These are phyloP conservation scores for Parastagonospora avenae DNA, from an alignment of 2,329 filamentous ascomycete species.

Conservation along the genomic window DNA sequence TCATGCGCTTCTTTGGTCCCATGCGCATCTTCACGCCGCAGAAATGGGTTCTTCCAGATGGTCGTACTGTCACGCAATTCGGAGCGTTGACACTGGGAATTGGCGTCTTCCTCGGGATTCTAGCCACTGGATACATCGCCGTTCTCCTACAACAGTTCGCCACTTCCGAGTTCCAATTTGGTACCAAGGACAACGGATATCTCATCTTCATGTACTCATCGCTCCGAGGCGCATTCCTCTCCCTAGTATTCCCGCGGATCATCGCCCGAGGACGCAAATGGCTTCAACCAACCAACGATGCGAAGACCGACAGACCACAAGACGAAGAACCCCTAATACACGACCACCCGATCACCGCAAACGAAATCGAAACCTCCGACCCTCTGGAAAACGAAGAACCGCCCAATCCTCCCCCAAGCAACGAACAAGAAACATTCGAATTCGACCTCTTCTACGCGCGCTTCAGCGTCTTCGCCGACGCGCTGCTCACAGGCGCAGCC, in stretches of 20 bases:
- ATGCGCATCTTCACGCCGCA: constrained; percentile 66
- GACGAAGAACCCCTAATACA: constrained; percentile 19
- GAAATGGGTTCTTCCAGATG: constrained; percentile 57
- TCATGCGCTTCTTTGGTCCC: constrained; percentile 66
- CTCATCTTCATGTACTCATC: constrained; percentile 54
- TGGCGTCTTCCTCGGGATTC: constrained; percentile 70
- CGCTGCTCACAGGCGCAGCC: constrained; percentile 65
- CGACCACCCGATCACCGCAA: constrained; percentile 32
- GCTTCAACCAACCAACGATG: constrained; percentile 39
- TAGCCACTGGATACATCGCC: constrained; percentile 71
- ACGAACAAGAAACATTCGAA: constrained; percentile 56
- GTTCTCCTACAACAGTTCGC: constrained; percentile 60
- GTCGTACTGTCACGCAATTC: constrained; percentile 60
- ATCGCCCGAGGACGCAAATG: constrained; percentile 50
- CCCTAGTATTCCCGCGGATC: constrained; percentile 52
- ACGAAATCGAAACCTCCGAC: constrained; percentile 52
- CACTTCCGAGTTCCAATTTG: constrained; percentile 53
- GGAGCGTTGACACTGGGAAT: constrained; percentile 67
- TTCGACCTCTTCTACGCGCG: constrained; percentile 73
- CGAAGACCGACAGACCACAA: constrained; percentile 8
- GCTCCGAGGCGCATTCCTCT: constrained; percentile 52
- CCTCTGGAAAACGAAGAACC: constrained; percentile 58
- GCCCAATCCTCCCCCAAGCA: constrained; percentile 35
- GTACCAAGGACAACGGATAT: constrained; percentile 52
- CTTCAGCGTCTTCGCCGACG: constrained; percentile 69